These are phyloP conservation scores for Carex parvula DNA, from an alignment of 176 grass and related monocot genomes.

Conservation along the genomic window DNA sequence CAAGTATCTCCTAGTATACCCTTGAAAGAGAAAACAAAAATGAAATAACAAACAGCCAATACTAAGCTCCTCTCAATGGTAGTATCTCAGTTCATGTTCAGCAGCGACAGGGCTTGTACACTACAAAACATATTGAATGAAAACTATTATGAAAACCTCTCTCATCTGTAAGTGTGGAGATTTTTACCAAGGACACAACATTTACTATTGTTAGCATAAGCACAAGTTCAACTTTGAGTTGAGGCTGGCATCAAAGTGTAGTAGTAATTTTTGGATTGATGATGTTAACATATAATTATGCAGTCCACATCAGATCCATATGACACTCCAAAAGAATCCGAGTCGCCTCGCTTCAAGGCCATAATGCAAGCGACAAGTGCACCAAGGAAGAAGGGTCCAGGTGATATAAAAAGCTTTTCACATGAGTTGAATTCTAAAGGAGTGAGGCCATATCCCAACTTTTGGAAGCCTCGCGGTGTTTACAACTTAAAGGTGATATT, in stretches of 20 bases:
- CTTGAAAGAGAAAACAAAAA: conserved; percentile 4
- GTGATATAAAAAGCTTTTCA: conserved; percentile 95
- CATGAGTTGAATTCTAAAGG: conserved; percentile 99
- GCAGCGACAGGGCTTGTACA: neutral
- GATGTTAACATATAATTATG: conserved; percentile 33
- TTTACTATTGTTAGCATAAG: conserved; percentile 3
- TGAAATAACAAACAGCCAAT: neutral
- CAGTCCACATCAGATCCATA: conserved; percentile 86
- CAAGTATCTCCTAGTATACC: neutral
- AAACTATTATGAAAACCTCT: neutral
- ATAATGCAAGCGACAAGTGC: conserved; percentile 99
- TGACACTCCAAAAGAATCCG: conserved; percentile 97
- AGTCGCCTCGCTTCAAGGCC: conserved; percentile 98
- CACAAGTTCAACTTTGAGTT: neutral
- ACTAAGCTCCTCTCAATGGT: neutral
- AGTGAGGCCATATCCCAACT: conserved; percentile 80
- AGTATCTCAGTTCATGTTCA: neutral
- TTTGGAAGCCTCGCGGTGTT: conserved; percentile 84
- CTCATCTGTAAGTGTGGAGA: neutral
- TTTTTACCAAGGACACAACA: neutral
- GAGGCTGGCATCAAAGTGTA: neutral
- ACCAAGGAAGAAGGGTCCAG: conserved; percentile 83
- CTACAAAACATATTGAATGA: neutral
- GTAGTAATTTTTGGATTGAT: conserved; percentile 1
- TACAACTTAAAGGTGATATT: conserved; percentile 93